phyloP scores from a whole-genome alignment of 768 basidiomycete genomes.

The Mycena filopes region DNA sequence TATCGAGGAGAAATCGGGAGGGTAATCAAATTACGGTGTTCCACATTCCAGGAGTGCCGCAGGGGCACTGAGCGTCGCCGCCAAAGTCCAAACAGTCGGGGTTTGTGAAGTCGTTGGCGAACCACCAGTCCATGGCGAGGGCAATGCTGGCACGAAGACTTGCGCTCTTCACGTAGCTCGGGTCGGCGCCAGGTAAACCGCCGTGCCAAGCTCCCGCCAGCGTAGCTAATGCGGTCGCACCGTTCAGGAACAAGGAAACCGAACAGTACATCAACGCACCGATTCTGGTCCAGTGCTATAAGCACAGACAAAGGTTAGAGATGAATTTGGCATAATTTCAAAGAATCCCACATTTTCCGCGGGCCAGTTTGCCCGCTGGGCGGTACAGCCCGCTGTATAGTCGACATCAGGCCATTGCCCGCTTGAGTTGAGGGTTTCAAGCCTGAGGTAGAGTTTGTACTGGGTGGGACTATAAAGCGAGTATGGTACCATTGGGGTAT shows the following conservation, averaged over 20 bases:
- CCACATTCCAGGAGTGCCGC: slow-evolving; percentile 59
- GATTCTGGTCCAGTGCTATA: slow-evolving; percentile 63
- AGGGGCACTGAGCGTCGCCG: slow-evolving; percentile 64
- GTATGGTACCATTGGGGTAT: slow-evolving; percentile 55
- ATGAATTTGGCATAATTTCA: neutral
- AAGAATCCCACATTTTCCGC: slow-evolving; percentile 49
- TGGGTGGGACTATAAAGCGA: neutral
- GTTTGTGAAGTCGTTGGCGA: slow-evolving; percentile 65
- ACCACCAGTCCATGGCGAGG: slow-evolving; percentile 72
- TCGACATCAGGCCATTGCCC: slow-evolving; percentile 72
- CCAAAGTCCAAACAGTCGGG: slow-evolving; percentile 65
- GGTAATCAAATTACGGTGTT: slow-evolving; percentile 38
- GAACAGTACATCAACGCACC: slow-evolving; percentile 45
- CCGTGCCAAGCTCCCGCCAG: slow-evolving; percentile 71
- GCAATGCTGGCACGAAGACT: slow-evolving; percentile 54
- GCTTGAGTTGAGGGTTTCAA: slow-evolving; percentile 56
- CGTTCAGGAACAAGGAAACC: slow-evolving; percentile 10
- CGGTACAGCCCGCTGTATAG: slow-evolving; percentile 71
- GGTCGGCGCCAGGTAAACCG: slow-evolving; percentile 51
- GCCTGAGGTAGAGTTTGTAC: slow-evolving; percentile 43
- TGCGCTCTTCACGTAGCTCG: slow-evolving; percentile 53
- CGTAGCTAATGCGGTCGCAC: slow-evolving; percentile 46
- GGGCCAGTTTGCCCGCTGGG: slow-evolving; percentile 76
- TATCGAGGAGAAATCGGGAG: too few relatives aligned
- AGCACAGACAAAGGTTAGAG: neutral